Base-by-base conservation (phyloP, 1,139 yeast genomes). In the Zygosaccharomyces pseudobailii region DNA sequence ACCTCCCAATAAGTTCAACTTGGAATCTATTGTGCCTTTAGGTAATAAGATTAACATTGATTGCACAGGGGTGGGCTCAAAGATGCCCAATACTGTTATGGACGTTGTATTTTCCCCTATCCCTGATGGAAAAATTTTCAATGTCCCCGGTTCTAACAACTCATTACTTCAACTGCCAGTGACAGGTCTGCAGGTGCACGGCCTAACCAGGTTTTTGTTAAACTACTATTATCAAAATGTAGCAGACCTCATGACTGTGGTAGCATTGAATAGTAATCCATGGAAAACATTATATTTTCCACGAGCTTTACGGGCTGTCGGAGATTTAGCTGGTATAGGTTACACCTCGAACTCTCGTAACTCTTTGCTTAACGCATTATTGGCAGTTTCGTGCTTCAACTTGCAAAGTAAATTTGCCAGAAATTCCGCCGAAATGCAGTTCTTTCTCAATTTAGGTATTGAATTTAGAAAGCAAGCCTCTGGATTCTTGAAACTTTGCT, bases 241-340 rank as follows among this genome's bases (percentile, higher is more conserved):
- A 1, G 92, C 94, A 0, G 92, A 87, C 61, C 73, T 85, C 60
- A 87, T 88, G 96, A 84, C 95, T 0, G 95, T 87, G 8, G 83
- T 87, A 27, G 87, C 88, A 1, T 74, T 87, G 43, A 80, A 86
- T 0, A 85, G 84, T 53, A 87, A 87, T 59, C 95, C 96, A 0
- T 88, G 96, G 96, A 84, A 83, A 59, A 82, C 84, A 1, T 80
- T 87, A 22, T 87, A 87, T 63, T 80, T 87, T 52, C 95, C 96
- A 0, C 69, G 94, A 45, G 96, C 95, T 0, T 65, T 84, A 38
- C 75, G 79, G 73, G 95, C 94, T 0, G 37, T 70, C 7, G 96
- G 96, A 2, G 96, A 88, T 59, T 68, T 87, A 19, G 79, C 83
- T 41, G 84, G 89, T 0, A 66, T 83, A 39, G 96, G 96, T 0